A percentile compares a stretch with the other conserved stretches of the same genome.
These are phyloP conservation scores for Chenopodium berlandieri DNA, from an alignment of 148 eudicot species.

Conservation along the genomic window DNA sequence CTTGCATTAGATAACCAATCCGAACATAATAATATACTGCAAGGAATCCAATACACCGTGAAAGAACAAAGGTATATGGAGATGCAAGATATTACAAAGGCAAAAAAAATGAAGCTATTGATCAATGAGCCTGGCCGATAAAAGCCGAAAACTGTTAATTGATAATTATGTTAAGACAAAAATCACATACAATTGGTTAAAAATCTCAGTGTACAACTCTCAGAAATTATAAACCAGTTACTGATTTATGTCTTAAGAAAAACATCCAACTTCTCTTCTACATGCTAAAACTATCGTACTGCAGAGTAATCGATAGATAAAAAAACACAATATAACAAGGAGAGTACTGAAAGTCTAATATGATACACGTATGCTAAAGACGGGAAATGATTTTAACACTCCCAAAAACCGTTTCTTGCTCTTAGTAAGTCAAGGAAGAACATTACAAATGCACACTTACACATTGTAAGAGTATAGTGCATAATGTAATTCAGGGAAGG, in stretches of 20 bases:
- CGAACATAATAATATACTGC: too few species aligned
- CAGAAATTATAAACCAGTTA: neutral
- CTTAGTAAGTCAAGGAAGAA: neutral
- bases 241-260: neutral
- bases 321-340: neutral
- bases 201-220: neutral
- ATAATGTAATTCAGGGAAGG: neutral
- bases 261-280: neutral
- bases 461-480: neutral
- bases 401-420: neutral
- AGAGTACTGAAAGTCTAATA: neutral
- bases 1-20: too few species aligned
- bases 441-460: neutral
- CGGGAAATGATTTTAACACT: neutral
- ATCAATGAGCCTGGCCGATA: neutral
- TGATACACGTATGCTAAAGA: neutral
- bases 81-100: too few species aligned
- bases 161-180: neutral
- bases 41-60: too few species aligned
- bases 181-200: neutral
- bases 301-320: neutral
- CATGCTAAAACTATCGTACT: neutral
- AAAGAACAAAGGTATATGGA: too few species aligned
- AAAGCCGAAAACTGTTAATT: neutral
- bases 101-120: too few species aligned